Evolutionary conservation across 345 rosid genomes (phyloP), one percentile per base, ranked within the genome.

Genomic region (Arabidopsis arenosa): DNA sequence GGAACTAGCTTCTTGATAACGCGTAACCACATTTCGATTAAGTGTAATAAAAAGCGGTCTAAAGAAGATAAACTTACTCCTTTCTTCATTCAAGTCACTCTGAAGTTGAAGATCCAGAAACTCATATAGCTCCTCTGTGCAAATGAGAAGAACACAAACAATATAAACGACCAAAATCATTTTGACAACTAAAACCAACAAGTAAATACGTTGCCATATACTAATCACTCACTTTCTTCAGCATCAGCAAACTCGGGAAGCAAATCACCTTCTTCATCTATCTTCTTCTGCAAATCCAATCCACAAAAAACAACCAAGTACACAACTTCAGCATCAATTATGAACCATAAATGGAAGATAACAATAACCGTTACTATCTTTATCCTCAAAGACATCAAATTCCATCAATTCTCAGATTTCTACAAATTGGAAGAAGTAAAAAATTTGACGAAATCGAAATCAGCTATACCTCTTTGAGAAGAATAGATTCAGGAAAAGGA

Each of bases 201-300:
- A 3, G 15, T 8, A 52, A 3, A 76, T 60, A 60, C 26, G 17
- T 49, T 18, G 8, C 14, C 30, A 12, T 2, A 48, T 4, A 28
- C 66, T 1, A 54, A 35, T 32, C 57, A 75, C 83, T 77, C 75
- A 92, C 98, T 78, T 75, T 94, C 97, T 81, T 94, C 97, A 40
- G 62, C 90, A 81, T 94, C 95, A 60, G 85, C 91, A 76, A 94
- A 94, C 51, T 94, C 97, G 0, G 98, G 98, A 41, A 84, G 83
- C 44, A 87, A 53, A 35, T 76, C 84, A 65, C 98, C 97, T 76
- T 90, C 97, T 81, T 89, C 97, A 74, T 84, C 97, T 3, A 92
- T 81, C 76, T 85, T 92, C 74, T 84, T 90, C 98, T 94, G 86
- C 57, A 87, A 73, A 52, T 39, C 80, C 67, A 72, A 43, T 63